phyloP scores from a whole-genome alignment of 345 rosid genomes.

The Capsella bursapastoris region DNA sequence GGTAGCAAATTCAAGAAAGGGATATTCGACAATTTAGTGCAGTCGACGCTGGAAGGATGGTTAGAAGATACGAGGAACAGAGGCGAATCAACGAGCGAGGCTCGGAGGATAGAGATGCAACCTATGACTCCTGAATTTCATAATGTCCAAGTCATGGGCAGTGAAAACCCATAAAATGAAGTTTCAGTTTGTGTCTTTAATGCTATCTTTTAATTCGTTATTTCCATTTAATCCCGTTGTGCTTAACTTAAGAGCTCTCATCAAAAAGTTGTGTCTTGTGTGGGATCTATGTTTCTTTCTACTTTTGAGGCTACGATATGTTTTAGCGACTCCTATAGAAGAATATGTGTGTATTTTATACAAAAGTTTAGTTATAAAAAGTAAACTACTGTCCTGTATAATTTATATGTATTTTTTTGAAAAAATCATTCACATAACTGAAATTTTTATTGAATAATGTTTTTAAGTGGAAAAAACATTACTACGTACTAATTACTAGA shows the following conservation, averaged over 20 bases:
- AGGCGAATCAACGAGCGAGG: conserved; percentile 36
- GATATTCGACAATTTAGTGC: conserved; percentile 47
- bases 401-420: too few relatives aligned
- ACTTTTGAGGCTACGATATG: conserved; percentile 15
- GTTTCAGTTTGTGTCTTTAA: background rate
- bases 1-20: conserved; percentile 66
- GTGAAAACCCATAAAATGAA: conserved; percentile 15
- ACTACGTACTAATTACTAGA: too few relatives aligned
- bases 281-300: background rate
- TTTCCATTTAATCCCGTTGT: background rate
- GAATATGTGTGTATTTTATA: background rate
- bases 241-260: background rate
- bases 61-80: background rate
- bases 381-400: too few relatives aligned
- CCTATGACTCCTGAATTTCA: conserved; percentile 22
- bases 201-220: background rate
- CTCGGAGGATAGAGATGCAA: conserved; percentile 37
- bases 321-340: background rate
- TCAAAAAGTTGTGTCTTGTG: background rate
- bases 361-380: background rate
- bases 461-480: too few relatives aligned
- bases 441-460: too few relatives aligned
- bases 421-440: too few relatives aligned
- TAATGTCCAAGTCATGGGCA: conserved; percentile 26
- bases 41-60: conserved; percentile 45